These are phyloP conservation scores for Solanum bulbocastanum DNA, from an alignment of 257 asterid genomes.

Conservation along the genomic window DNA sequence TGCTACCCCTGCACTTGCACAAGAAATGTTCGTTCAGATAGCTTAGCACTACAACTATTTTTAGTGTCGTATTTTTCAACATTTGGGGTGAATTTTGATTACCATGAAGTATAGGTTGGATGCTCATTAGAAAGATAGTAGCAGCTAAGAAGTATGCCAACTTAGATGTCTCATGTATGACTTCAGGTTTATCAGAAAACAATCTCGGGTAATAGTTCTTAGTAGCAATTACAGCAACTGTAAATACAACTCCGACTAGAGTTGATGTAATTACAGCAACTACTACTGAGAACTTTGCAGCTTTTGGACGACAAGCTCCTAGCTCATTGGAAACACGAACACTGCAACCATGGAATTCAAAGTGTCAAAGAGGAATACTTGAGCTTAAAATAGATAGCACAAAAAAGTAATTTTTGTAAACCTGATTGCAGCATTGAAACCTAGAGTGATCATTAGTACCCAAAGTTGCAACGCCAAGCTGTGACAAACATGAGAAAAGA, in stretches of 20 bases:
- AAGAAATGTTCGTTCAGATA: neutral
- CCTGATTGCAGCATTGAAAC: constrained; percentile 92
- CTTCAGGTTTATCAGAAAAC: constrained; percentile 42
- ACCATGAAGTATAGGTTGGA: constrained; percentile 84
- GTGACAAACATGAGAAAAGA: constrained; percentile 1
- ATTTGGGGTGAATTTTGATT: neutral
- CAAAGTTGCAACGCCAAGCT: constrained; percentile 73
- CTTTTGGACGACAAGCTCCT: constrained; percentile 63
- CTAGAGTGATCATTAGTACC: constrained; percentile 64
- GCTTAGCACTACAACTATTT: neutral
- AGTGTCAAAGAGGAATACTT: neutral
- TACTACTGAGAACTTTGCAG: constrained; percentile 59
- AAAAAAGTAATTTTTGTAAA: neutral
- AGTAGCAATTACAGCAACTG: constrained; percentile 33
- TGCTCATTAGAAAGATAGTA: constrained; percentile 63
- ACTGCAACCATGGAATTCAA: constrained; percentile 17
- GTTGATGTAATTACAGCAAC: constrained; percentile 47
- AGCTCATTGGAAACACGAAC: constrained; percentile 77
- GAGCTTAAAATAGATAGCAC: neutral
- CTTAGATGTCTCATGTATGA: constrained; percentile 49
- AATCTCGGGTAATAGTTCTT: constrained; percentile 31
- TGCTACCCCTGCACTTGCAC: constrained; percentile 58
- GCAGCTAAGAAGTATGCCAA: constrained; percentile 60
- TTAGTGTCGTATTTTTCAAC: neutral
- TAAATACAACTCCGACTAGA: constrained; percentile 42